A percentile compares a stretch with the other conserved stretches of the same genome.
These are phyloP conservation scores for Tetrapisispora fleetii DNA, from an alignment of 805 yeast species.

Conservation along the genomic window DNA sequence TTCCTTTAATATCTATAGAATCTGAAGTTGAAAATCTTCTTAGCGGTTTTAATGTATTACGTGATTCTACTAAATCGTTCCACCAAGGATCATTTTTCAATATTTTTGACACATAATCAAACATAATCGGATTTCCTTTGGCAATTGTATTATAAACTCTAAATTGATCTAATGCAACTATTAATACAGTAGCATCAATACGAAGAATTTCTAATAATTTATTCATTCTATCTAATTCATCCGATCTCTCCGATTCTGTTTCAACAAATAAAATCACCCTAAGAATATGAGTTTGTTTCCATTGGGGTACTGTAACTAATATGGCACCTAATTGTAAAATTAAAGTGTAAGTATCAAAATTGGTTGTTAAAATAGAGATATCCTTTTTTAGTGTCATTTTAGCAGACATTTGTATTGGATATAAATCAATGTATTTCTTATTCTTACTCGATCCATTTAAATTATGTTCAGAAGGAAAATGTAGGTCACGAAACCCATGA, in stretches of 20 bases:
- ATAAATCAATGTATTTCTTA: conserved; percentile 62
- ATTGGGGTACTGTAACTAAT: conserved; percentile 81
- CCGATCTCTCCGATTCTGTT: conserved; percentile 52
- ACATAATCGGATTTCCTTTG: conserved; percentile 45
- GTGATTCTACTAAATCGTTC: conserved; percentile 53
- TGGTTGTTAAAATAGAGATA: conserved; percentile 58
- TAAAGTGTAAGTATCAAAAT: conserved; percentile 91
- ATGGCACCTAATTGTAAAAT: conserved; percentile 92
- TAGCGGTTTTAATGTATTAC: conserved; percentile 31
- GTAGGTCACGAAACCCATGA: conserved; percentile 63
- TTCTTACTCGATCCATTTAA: conserved; percentile 9
- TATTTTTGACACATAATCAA: conserved; percentile 39
- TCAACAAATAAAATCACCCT: conserved; percentile 91
- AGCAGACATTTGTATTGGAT: conserved; percentile 96
- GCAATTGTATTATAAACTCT: conserved; percentile 65
- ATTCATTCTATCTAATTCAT: conserved; percentile 54
- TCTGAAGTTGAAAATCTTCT: conserved; percentile 27
- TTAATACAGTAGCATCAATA: conserved; percentile 73
- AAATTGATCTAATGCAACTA: conserved; percentile 53
- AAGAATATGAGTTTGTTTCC: conserved; percentile 69
- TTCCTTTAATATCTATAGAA: conserved; percentile 18
- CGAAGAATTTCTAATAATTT: conserved; percentile 66
- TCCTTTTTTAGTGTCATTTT: conserved; percentile 33
- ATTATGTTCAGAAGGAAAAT: conserved; percentile 44
- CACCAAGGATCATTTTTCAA: conserved; percentile 78